Evolutionary conservation across 1,284 basidiomycete species (phyloP), one percentile per base, ranked within the genome.

Genomic region (Stereum hirsutum): DNA sequence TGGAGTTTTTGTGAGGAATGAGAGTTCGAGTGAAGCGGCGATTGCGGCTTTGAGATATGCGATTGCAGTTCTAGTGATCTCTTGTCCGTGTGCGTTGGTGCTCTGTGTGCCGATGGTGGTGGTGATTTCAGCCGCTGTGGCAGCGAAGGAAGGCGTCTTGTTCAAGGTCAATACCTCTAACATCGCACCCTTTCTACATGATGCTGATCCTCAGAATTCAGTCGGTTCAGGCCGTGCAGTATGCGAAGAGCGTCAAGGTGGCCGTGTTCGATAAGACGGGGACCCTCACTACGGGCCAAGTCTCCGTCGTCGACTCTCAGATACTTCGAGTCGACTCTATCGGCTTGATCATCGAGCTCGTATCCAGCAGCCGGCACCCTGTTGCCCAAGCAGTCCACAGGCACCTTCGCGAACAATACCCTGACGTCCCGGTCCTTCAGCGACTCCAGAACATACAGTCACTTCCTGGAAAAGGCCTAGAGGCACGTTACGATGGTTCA

Each of bases 241-340:
- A 48, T 15, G 59, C 59, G 21, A 55, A 55, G 36, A 53, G 57
- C 42, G 53, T 62, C 34, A 49, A 56, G 12, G 57, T 64, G 34
- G 58, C 61, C 31, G 66, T 65, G 4, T 68, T 72, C 43, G 69
- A 71, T 57, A 72, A 71, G 63, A 72, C 70, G 0, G 69, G 69
- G 1, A 70, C 70, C 2, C 60, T 69, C 35, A 67, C 66, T 2
- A 50, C 55, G 32, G 67, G 66, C 6, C 50, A 56, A 26, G 56
- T 68, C 31, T 43, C 57, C 0, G 60, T 66, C 6, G 56, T 57
- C 15, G 46, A 51, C 8, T 50, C 55, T 26, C 54, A 54, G 20
- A 44, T 57, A 27, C 8, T 56, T 10, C 51, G 51, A 12, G 47
- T 56, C n/a, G 49, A 45, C 6, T 23, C 53, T 1, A 44, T 46